Base-by-base conservation (phyloP, 768 basidiomycete species). In the Russula lepida region DNA sequence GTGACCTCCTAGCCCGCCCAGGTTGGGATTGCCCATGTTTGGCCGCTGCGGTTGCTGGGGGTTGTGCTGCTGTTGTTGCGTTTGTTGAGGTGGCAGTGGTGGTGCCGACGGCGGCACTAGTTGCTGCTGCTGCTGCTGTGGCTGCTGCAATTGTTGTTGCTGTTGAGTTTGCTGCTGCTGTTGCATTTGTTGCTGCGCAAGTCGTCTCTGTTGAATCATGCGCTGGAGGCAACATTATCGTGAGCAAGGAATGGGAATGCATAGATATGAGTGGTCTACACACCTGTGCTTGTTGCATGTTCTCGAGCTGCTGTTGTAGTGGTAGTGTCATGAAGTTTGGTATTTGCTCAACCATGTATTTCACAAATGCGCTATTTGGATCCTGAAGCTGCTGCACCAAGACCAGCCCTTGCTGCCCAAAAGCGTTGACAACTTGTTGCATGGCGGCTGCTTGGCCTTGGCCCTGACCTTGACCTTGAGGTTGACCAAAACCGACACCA, bases 31-130 rank as follows among this genome's bases (percentile, higher is more conserved):
- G 25, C 44, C 52, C 4, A 58, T 39, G 30, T 23, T 58, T 51
- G 44, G 30, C 39, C 73, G 73, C 44, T 74, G 66, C 46, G 67
- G 67, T 53, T 71, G 67, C 60, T 71, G 69, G 23, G 64, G 66
- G n/a, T 66, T 63, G 53, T 67, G 65, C 41, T 69, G 69, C 44
- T 71, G 67, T 56, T 70, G 64, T 27, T 68, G 70, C 23, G 33
- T 41, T 23, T 37, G 72, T 17, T 27, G 70, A 43, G 70, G 68
- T 57, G 68, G 63, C 59, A 68, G 76, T 58, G 63, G 50, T 64
- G 67, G 41, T n/a, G 67, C 67, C 25, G 60, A 49, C 2, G 69
- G 64, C 44, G 51, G 56, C 13, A 55, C 58, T 8, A 21, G 54
- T 4, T 25, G 47, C 0, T 58, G 52, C 2, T 59, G 62, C 4